Base-by-base conservation (phyloP, 2,329 filamentous ascomycete genomes). In the Cytospora leucostoma region DNA sequence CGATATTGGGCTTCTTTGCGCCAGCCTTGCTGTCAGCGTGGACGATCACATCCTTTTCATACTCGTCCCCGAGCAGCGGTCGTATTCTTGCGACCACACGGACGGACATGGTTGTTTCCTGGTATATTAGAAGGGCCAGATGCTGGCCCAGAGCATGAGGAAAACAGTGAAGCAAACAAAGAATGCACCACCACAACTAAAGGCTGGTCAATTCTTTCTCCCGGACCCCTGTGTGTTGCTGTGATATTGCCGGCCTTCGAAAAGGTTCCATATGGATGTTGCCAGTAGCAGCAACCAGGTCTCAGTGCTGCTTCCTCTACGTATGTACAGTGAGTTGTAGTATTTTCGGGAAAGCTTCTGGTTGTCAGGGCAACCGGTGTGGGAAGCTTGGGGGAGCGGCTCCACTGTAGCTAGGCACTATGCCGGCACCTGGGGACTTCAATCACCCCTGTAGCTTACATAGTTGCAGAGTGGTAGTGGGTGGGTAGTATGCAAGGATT, bases 81-180 rank as follows among this genome's bases (percentile, higher is more conserved):
- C 94, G 89, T 71, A 99, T 91, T 69, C 95, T 87, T 65, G 94
- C 93, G 68, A 98, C 91, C 64, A 98, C 93, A 73, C 92, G 85
- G 69, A 97, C 91, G 66, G 83, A 84, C 86, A 87, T 86, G 65
- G 70, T 63, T 62, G 66, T 12, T 44, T 37, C 15, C 7, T 63
- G 33, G 6, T 27, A 27, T 27, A 27, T 27, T 27, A 11, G 19
- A 21, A 19, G 38, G 19, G 37, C 7, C 53, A 38, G 11, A 55
- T 27, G 27, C 13, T 19, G 27, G 33, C 8, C 21, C 19, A 21
- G 13, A 44, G n/a, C 17, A 34, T 40, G 21, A 32, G 13, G 40
- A 47, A 13, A 37, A 17, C 50, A 50, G 27, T 12, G 13, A 38
- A 13, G 10, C 1, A 21, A 55, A 32, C 19, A 61, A 21, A 11